Base-by-base conservation (phyloP, 2,329 filamentous ascomycete genomes). In the Colletotrichum incanum region DNA sequence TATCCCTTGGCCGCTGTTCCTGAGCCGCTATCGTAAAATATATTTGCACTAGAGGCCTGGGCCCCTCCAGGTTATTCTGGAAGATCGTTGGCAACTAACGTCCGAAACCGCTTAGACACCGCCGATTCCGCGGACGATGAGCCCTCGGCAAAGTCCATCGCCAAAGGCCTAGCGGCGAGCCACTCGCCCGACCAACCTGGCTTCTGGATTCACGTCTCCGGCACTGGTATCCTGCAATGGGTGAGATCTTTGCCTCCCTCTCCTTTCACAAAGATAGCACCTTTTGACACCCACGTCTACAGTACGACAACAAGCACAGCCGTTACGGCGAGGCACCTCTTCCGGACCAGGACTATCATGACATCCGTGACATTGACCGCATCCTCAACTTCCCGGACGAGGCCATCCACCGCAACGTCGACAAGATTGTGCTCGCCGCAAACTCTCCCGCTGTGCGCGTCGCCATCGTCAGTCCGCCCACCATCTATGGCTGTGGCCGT, bases 391-490 rank as follows among this genome's bases (percentile, higher is more conserved):
- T 93, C 0, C 91, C 91, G 0, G 88, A 91, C 76, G 77, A 81
- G 0, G 91, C 87, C 12, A 77, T 86, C 31, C 93, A 95, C 81
- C 89, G 92, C 18, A 84, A 91, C 76, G 88, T 94, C 5, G 93
- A 96, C 80, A 89, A 91, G 78, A 85, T 93, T 31, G 87, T 94
- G n/a, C 82, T 86, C 37, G 82, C 75, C 0, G 79, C 83, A 49
- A 83, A 81, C 45, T 78, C 79, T 3, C 77, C 80, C 11, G 72
- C 73, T 1, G 81, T 88, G 65, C 82, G 80, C 73, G 82, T 82
- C 16, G 81, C 86, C 58, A 84, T 89, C 72, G 77, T 89, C n/a
- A 79, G 80, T 2, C 87, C 86, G 3, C 86, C 87, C 0, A 82
- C 81, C 60, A 89, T 89, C 74, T 89, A 89, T 77, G 88, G 87